phyloP scores from a whole-genome alignment of 352 stramenopile species.

The Saprolegnia diclina region DNA sequence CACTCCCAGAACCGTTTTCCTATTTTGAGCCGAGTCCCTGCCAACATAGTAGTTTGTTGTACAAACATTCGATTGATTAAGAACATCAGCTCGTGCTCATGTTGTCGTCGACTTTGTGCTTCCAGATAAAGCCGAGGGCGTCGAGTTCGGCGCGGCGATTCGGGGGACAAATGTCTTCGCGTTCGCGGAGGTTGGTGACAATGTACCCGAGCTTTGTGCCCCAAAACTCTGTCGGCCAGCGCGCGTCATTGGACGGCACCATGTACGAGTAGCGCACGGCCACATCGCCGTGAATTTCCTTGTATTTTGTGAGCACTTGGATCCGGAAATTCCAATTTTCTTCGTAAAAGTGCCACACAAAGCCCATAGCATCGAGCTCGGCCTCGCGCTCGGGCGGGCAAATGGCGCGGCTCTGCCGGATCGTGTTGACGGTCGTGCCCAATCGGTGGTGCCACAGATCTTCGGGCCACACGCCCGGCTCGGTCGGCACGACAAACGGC shows the following conservation, averaged over 20 bases:
- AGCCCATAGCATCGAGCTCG: conserved; percentile 56
- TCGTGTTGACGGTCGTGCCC: conserved; percentile 47
- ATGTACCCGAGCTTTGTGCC: conserved; percentile 14
- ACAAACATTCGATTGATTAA: too few species aligned
- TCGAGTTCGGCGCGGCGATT: conserved; percentile 21
- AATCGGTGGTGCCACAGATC: conserved; percentile 48
- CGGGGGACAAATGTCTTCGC: background rate
- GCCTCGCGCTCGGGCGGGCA: conserved; percentile 34
- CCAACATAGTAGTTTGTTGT: too few species aligned
- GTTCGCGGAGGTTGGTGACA: conserved; percentile 14
- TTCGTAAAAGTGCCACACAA: conserved; percentile 52
- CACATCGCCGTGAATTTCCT: conserved; percentile 45
- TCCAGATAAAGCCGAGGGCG: conserved; percentile 18
- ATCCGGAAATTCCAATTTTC: conserved; percentile 41
- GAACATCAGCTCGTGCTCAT: too few species aligned
- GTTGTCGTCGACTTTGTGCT: background rate
- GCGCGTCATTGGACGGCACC: conserved; percentile 28
- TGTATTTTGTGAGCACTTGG: conserved; percentile 54
- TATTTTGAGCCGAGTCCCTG: background rate
- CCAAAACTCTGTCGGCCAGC: conserved; percentile 17
- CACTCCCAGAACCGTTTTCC: background rate
- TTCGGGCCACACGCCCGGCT: conserved; percentile 42
- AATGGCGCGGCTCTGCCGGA: conserved; percentile 60
- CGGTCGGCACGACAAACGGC: conserved; percentile 6
- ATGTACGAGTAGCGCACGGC: conserved; percentile 25